Evolutionary conservation across 164 flowering plant species (phyloP).

Genomic region (Nymphaea colorata): DNA sequence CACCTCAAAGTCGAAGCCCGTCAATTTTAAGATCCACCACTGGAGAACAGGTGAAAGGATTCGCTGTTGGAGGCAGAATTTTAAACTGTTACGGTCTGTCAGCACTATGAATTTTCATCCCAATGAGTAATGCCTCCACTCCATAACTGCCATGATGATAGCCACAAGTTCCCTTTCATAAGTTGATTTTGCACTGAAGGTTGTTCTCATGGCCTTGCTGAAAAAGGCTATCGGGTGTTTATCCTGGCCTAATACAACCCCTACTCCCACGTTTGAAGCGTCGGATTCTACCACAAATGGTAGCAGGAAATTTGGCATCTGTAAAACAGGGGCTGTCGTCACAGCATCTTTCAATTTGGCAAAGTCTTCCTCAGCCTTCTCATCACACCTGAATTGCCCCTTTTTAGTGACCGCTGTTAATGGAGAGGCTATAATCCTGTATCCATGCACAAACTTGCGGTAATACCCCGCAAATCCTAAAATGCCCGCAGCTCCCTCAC

Average conservation of each 20-base stretch:
- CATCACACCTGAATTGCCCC: neutral
- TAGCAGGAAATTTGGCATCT: neutral
- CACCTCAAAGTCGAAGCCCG: neutral
- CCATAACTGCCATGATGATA: neutral
- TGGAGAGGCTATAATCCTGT: neutral
- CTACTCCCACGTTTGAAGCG: neutral
- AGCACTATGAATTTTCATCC: neutral
- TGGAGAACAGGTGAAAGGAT: neutral
- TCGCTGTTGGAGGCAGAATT: neutral
- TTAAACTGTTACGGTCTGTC: conserved; percentile 2
- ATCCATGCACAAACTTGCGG: neutral
- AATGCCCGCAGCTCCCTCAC: neutral
- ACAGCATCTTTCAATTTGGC: neutral
- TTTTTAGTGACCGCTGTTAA: neutral
- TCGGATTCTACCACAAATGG: conserved; percentile 3
- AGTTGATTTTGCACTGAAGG: neutral
- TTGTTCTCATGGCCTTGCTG: neutral
- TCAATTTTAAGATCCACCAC: neutral
- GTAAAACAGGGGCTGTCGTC: neutral
- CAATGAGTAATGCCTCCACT: conserved; percentile 1
- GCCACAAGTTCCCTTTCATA: neutral
- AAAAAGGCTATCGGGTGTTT: neutral
- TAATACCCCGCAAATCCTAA: neutral
- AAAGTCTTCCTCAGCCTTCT: neutral
- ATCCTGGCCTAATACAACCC: neutral